Conservation (phyloP, 2,329 filamentous ascomycete species). For the Bipolaris sorokiniana region DNA sequence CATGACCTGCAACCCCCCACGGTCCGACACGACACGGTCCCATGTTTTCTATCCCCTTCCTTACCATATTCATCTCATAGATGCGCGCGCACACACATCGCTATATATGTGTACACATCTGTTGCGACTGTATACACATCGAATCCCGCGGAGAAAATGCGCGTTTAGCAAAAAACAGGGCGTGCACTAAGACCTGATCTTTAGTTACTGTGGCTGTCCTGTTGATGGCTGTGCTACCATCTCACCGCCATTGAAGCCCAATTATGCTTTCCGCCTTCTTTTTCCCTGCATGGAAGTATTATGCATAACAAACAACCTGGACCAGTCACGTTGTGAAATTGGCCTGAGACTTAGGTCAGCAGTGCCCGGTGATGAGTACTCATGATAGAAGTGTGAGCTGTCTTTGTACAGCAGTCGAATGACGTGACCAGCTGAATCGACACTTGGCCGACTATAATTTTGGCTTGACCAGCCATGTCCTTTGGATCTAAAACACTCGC, state of each 20-base stretch:
- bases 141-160: too few species aligned
- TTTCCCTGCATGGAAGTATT: neutral
- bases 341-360: neutral
- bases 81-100: neutral
- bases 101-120: too few species aligned
- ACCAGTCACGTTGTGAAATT: neutral
- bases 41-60: too few species aligned
- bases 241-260: constrained; percentile 6
- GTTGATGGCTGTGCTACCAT: neutral
- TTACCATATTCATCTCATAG: too few species aligned
- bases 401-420: neutral
- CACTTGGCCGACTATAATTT: neutral
- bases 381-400: neutral
- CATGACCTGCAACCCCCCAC: constrained; percentile 12
- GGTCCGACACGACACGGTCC: neutral
- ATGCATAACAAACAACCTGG: neutral
- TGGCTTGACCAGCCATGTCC: neutral
- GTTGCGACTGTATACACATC: too few species aligned
- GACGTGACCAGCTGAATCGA: neutral
- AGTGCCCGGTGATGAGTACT: neutral
- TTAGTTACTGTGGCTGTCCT: neutral
- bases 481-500: neutral
- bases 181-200: too few species aligned
- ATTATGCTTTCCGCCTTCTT: neutral
- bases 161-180: too few species aligned